These are phyloP conservation scores for Pseudognaphalium luteoalbum DNA, from an alignment of 129 eudicot genomes.

Conservation along the genomic window DNA sequence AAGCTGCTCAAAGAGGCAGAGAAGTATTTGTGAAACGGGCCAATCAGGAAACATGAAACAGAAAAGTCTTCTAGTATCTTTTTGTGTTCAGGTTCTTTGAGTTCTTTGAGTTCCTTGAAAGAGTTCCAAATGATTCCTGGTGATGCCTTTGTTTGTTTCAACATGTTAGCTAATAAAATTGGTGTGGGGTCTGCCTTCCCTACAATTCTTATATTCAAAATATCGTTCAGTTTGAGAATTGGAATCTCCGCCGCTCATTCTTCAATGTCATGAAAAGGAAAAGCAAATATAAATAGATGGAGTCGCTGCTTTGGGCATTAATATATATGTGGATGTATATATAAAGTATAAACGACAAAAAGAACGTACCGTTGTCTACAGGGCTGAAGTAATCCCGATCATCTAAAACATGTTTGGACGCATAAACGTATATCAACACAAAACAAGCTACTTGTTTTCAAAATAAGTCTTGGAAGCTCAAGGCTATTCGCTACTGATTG, in stretches of 20 bases:
- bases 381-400: too few species aligned
- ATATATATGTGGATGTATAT: too few species aligned
- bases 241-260: slow-evolving; percentile 24
- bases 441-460: slow-evolving; percentile 46
- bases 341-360: too few species aligned
- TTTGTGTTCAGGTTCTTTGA: slow-evolving; percentile 23
- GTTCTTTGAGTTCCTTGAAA: slow-evolving; percentile 41
- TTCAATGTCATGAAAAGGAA: not conserved
- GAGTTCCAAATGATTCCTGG: slow-evolving; percentile 45
- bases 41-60: slow-evolving; percentile 16
- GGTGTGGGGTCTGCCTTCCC: slow-evolving; percentile 13
- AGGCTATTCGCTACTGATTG: slow-evolving; percentile 42
- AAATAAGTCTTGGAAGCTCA: slow-evolving; percentile 44
- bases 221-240: slow-evolving; percentile 25
- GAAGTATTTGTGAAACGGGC: slow-evolving; percentile 38
- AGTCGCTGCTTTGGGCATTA: too few species aligned
- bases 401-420: slow-evolving; percentile 31
- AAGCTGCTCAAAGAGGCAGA: slow-evolving; percentile 37
- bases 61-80: slow-evolving; percentile 18
- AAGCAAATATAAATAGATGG: too few species aligned
- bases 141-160: slow-evolving; percentile 35
- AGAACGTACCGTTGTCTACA: too few species aligned
- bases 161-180: slow-evolving; percentile 14
- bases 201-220: slow-evolving; percentile 19
- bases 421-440: slow-evolving; percentile 30